Conservation (phyloP, 176 grass and related monocot genomes). For the Chloris gayana region DNA sequence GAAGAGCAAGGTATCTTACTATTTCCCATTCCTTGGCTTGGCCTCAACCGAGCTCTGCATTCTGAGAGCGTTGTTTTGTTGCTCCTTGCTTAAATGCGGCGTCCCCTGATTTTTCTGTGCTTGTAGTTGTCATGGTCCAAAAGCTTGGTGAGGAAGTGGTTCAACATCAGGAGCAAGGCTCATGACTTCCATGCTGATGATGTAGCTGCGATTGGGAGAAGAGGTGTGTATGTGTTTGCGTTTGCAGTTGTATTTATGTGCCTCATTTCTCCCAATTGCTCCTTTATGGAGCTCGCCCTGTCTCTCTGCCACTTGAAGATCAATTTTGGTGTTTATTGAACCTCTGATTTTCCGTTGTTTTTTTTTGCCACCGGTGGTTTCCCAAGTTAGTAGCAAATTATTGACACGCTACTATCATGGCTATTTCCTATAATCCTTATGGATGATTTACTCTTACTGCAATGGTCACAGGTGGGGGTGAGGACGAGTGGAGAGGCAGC, state of each 20-base stretch:
- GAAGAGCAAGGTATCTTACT: slow-evolving; percentile 81
- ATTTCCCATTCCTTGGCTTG: slow-evolving; percentile 5
- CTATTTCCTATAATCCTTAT: slow-evolving; percentile 18
- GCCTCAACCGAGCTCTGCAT: slow-evolving; percentile 1
- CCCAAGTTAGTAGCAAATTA: background rate
- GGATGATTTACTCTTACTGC: slow-evolving; percentile 21
- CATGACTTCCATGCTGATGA: slow-evolving; percentile 94
- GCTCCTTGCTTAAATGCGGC: slow-evolving; percentile 5
- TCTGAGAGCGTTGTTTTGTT: slow-evolving; percentile 10
- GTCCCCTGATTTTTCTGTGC: slow-evolving; percentile 22
- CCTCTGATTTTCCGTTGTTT: slow-evolving; percentile 13
- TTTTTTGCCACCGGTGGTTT: slow-evolving; percentile 20
- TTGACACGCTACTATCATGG: slow-evolving; percentile 19
- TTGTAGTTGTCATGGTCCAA: slow-evolving; percentile 88
- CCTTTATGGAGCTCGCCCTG: slow-evolving; percentile 21
- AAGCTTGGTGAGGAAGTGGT: slow-evolving; percentile 91
- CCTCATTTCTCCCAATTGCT: slow-evolving; percentile 32
- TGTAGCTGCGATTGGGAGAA: slow-evolving; percentile 47
- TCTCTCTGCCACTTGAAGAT: slow-evolving; percentile 38
- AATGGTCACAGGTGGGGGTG: slow-evolving; percentile 55
- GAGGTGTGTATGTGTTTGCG: slow-evolving; percentile 20
- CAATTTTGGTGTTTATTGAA: slow-evolving; percentile 37
- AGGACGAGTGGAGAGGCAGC: slow-evolving; percentile 79
- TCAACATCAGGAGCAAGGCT: slow-evolving; percentile 93
- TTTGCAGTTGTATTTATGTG: slow-evolving; percentile 8